These are phyloP conservation scores for Amyloporia xantha DNA, from an alignment of 768 basidiomycete genomes.

Conservation along the genomic window DNA sequence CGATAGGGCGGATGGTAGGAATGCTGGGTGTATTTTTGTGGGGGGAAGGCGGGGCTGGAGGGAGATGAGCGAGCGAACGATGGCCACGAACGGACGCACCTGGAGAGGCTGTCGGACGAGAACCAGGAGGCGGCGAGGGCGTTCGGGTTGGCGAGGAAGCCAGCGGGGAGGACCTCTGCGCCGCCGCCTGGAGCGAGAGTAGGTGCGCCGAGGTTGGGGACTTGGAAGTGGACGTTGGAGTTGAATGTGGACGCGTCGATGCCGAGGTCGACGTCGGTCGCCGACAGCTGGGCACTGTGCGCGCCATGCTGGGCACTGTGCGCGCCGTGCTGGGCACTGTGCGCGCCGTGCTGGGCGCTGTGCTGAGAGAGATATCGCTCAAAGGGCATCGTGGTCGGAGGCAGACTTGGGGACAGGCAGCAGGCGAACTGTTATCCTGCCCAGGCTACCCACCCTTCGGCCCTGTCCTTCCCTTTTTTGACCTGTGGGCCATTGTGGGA, in stretches of 20 bases:
- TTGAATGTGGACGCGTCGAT: constrained; percentile 18
- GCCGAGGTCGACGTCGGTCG: constrained; percentile 7
- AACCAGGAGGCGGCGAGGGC: constrained; percentile 42
- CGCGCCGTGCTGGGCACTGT: no score
- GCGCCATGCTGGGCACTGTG: no score
- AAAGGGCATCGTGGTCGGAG: not conserved
- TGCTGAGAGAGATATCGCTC: not conserved
- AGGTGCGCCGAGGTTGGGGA: constrained; percentile 55
- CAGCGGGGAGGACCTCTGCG: constrained; percentile 60
- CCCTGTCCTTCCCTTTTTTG: not conserved
- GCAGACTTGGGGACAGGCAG: not conserved
- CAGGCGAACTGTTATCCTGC: not conserved
- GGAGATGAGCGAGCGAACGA: constrained; percentile 12
- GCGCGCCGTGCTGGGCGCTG: no score
- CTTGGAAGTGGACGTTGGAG: constrained; percentile 43
- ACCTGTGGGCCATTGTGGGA: not conserved
- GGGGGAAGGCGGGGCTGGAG: not conserved
- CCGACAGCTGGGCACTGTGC: not conserved
- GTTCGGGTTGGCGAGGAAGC: constrained; percentile 24
- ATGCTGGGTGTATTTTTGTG: no score
- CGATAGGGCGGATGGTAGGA: not conserved
- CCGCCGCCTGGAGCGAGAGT: constrained; percentile 66
- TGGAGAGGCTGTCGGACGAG: constrained; percentile 22
- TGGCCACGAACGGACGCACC: no score
- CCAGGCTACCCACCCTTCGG: not conserved